phyloP scores from a whole-genome alignment of 1,284 basidiomycete species.

The Termitomyces sp. region DNA sequence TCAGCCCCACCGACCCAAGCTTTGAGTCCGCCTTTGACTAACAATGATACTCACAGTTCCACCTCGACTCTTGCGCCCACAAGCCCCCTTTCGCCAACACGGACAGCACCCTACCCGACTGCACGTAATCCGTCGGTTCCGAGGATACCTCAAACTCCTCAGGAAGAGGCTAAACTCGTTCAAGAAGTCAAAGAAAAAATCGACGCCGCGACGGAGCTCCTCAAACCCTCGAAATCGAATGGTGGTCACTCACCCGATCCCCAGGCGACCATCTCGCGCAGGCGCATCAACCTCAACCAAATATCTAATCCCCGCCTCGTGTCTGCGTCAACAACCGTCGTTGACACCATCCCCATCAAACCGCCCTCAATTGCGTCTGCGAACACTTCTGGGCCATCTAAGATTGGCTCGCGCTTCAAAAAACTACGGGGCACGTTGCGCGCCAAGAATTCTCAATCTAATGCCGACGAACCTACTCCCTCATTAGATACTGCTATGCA shows the following conservation, averaged over 20 bases:
- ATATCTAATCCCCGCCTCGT: slow-evolving; percentile 72
- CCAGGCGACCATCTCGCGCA: slow-evolving; percentile 41
- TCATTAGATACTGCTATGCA: slow-evolving; percentile 35
- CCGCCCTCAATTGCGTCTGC: slow-evolving; percentile 35
- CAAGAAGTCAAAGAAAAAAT: slow-evolving; percentile 65
- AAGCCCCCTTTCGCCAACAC: slow-evolving; percentile 8
- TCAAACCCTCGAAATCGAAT: slow-evolving; percentile 55
- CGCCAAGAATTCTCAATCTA: slow-evolving; percentile 45
- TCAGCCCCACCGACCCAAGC: slow-evolving; percentile 5
- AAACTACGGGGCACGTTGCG: slow-evolving; percentile 65
- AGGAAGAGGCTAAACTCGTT: slow-evolving; percentile 49
- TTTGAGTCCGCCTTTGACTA: slow-evolving; percentile 4
- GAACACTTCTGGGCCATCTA: slow-evolving; percentile 32
- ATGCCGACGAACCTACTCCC: slow-evolving; percentile 48
- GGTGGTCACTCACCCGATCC: slow-evolving; percentile 32
- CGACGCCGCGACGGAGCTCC: slow-evolving; percentile 63
- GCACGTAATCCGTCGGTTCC: slow-evolving; percentile 36
- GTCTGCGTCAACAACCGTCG: slow-evolving; percentile 70
- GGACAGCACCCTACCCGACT: slow-evolving; percentile 28
- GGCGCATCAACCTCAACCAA: slow-evolving; percentile 61
- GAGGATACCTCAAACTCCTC: slow-evolving; percentile 33
- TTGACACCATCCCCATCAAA: slow-evolving; percentile 54
- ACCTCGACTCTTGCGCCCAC: slow-evolving; percentile 5
- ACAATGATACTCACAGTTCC: slow-evolving; percentile 12
- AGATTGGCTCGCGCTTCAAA: slow-evolving; percentile 65